Conservation (phyloP, 148 eudicot species). For the Rhododendron williamsianum region DNA sequence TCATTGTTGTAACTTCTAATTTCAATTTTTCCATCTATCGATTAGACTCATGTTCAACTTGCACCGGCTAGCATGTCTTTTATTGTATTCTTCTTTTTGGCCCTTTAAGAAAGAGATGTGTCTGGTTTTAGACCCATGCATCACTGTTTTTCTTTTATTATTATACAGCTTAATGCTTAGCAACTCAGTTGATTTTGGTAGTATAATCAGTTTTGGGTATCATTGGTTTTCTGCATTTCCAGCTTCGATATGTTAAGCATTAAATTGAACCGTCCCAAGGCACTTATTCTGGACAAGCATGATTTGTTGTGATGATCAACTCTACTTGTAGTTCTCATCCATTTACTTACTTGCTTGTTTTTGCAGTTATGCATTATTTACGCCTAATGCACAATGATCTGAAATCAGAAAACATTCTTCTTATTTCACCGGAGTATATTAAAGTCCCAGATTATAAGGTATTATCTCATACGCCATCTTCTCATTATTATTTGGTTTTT, state of each 20-base stretch:
- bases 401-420: slow-evolving; percentile 58
- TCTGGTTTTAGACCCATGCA: background rate
- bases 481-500: background rate
- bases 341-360: slow-evolving; percentile 10
- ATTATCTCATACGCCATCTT: slow-evolving; percentile 6
- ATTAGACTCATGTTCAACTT: too few species aligned
- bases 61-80: too few species aligned
- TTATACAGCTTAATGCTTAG: slow-evolving; percentile 9
- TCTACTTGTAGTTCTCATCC: slow-evolving; percentile 3
- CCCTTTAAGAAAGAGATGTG: too few species aligned
- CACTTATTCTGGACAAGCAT: background rate
- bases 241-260: background rate
- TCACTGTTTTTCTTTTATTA: background rate
- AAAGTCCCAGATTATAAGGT: slow-evolving; percentile 58
- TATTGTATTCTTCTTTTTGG: too few species aligned
- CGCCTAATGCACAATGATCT: slow-evolving; percentile 56
- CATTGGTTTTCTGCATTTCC: background rate
- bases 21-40: too few species aligned
- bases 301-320: background rate
- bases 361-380: slow-evolving; percentile 60
- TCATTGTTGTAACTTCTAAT: too few species aligned
- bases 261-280: background rate
- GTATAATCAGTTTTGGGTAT: background rate
- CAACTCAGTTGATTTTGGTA: too few species aligned
- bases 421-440: slow-evolving; percentile 43